Base-by-base conservation (phyloP, 2,329 filamentous ascomycete species). In the Penicillium glabrum region DNA sequence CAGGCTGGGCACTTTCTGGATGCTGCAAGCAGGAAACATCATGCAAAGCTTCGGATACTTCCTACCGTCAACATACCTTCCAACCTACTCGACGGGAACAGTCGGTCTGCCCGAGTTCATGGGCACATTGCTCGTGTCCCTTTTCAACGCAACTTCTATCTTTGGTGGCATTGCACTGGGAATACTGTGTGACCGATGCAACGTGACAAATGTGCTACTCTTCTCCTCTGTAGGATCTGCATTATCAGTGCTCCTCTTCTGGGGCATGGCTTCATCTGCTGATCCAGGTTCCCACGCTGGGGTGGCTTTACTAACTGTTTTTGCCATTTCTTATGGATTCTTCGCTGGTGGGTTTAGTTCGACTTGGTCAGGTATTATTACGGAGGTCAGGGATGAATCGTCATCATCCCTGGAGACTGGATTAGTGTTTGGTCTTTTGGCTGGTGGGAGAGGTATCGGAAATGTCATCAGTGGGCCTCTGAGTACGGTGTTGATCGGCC, bases 291-390 rank as follows among this genome's bases (percentile, higher is more conserved):
- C 60, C 16, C 57, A 61, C 8, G 57, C 62, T 4, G 76, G 74
- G 9, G 71, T 86, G 24, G 78, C 79, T 0, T 72, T 86, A 3
- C 69, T 89, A 31, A 82, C 86, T 24, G 62, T 84, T 8, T 89
- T 87, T 69, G 83, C 85, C 33, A 71, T 87, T 19, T 74, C 81
- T 5, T 89, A 86, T 64, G 87, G 87, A 0, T 77, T 89, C 61
- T 89, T 88, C 53, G 86, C 86, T 0, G 84, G 86, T 0, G 82
- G 83, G 0, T 89, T 86, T 66, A 83, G 83, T 2, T 82, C 83
- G 1, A 83, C 85, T 0, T 89, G 86, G 86, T 79, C 79, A 14
- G 79, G 80, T 2, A 66, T 82, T 24, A 75, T 84, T 54, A 83
- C 80, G 29, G 78, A 85, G 65, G 70, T 85, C 53, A 79, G 83